Percentiles rank a stretch among this genome's conserved stretches.
Conservation (phyloP, 106 monocot species). For the Acorus gramineus region DNA sequence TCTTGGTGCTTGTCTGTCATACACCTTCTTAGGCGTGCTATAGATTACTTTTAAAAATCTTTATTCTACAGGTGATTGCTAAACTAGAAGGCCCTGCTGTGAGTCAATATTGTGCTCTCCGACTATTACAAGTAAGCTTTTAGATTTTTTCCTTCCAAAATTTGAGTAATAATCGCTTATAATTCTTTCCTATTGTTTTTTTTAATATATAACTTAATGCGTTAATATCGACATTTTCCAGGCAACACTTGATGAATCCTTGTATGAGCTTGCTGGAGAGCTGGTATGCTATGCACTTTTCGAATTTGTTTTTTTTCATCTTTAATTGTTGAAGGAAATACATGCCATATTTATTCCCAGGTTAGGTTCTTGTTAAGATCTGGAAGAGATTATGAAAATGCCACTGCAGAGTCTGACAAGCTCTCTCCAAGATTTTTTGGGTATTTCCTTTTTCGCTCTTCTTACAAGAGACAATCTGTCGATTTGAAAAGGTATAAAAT, state of each 20-base stretch:
- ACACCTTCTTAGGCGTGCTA: background rate
- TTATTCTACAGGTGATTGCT: constrained; percentile 74
- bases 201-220: background rate
- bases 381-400: constrained; percentile 89
- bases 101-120: constrained; percentile 97
- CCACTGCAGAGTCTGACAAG: constrained; percentile 55
- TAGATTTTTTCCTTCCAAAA: background rate
- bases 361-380: constrained; percentile 92
- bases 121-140: constrained; percentile 75
- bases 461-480: constrained; percentile 54
- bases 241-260: constrained; percentile 96
- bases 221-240: constrained; percentile 20
- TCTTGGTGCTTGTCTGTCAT: background rate
- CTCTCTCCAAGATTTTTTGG: constrained; percentile 83
- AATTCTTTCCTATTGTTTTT: background rate
- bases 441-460: constrained; percentile 75
- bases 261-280: constrained; percentile 98
- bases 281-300: constrained; percentile 43
- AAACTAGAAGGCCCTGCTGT: constrained; percentile 98
- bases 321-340: background rate
- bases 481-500: constrained; percentile 63
- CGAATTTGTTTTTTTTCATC: background rate
- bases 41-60: constrained; percentile 1
- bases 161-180: background rate
- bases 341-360: constrained; percentile 22